These are phyloP conservation scores for Podospora tetraspora DNA, from an alignment of 495 filamentous ascomycete genomes.

Conservation along the genomic window DNA sequence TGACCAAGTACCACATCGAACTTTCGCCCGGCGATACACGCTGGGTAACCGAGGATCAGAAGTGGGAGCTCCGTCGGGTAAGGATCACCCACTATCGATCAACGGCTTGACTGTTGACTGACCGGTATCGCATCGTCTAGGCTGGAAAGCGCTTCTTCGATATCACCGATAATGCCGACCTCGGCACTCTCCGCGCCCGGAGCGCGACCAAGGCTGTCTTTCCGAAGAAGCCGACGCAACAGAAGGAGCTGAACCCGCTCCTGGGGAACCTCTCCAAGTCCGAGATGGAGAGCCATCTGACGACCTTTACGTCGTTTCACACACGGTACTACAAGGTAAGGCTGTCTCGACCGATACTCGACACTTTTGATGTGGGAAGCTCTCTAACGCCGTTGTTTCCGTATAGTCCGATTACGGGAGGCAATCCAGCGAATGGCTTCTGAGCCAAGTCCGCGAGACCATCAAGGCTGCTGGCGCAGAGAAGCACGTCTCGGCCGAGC, in stretches of 20 bases:
- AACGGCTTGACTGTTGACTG: not conserved
- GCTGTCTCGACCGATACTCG: not conserved
- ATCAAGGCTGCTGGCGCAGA: slow-evolving; percentile 65
- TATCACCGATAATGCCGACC: slow-evolving; percentile 66
- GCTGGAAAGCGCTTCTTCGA: slow-evolving; percentile 89
- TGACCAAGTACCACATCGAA: slow-evolving; percentile 72
- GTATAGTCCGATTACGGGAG: slow-evolving; percentile 76
- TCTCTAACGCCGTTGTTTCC: slow-evolving; percentile 41
- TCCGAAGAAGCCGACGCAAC: slow-evolving; percentile 60
- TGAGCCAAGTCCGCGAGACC: slow-evolving; percentile 64
- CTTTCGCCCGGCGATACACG: slow-evolving; percentile 73
- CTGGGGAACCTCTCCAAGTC: slow-evolving; percentile 63
- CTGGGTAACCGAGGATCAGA: slow-evolving; percentile 92
- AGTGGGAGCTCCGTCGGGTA: slow-evolving; percentile 85
- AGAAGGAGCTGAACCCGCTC: slow-evolving; percentile 62
- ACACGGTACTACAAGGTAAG: slow-evolving; percentile 32
- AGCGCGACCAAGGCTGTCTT: slow-evolving; percentile 50
- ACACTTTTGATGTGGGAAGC: no score
- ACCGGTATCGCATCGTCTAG: slow-evolving; percentile 37
- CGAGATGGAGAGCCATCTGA: slow-evolving; percentile 71
- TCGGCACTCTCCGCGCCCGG: slow-evolving; percentile 42
- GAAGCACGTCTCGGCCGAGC: slow-evolving; percentile 59
- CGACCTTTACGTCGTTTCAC: slow-evolving; percentile 30
- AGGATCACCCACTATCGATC: slow-evolving; percentile 21
- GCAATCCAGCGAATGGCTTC: slow-evolving; percentile 88